Percentiles rank a stretch among this genome's conserved stretches.
phyloP scores from a whole-genome alignment of 2,329 filamentous ascomycete genomes.

The Talaromyces sp. region DNA sequence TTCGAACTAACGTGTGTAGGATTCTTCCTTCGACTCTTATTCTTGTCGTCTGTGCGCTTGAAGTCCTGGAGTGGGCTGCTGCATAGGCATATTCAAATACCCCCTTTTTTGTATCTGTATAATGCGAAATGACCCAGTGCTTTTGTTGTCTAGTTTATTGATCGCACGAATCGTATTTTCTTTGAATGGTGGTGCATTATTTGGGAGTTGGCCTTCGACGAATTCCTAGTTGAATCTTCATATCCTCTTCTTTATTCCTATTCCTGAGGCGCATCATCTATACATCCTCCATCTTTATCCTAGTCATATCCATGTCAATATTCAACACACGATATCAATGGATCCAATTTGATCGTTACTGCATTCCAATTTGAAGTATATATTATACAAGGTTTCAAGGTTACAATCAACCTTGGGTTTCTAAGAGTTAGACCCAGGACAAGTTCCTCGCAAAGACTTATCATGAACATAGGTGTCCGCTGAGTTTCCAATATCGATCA shows the following conservation, averaged over 20 bases:
- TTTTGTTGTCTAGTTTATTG: conserved; percentile 3
- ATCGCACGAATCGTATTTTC: neutral
- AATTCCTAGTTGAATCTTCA: neutral
- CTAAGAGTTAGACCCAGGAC: neutral
- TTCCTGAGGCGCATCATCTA: no score
- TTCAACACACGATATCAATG: no score
- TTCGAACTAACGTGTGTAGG: conserved; percentile 50
- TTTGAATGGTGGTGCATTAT: neutral
- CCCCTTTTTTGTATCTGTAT: conserved; percentile 1
- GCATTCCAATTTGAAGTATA: neutral
- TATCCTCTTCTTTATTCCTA: neutral
- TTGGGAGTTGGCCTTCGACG: neutral
- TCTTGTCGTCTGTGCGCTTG: conserved; percentile 86
- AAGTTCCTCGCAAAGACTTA: neutral
- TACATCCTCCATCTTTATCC: no score
- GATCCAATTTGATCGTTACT: neutral
- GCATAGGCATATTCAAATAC: conserved; percentile 14
- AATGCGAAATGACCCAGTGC: neutral
- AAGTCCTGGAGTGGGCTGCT: conserved; percentile 85
- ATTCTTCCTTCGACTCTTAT: conserved; percentile 91
- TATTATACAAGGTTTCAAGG: no score
- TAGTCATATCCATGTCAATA: no score
- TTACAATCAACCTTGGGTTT: no score
- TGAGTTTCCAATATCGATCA: conserved; percentile 34
- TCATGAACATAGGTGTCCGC: conserved; percentile 21